A percentile compares a stretch with the other conserved stretches of the same genome.
These are phyloP conservation scores for Brassica juncea DNA, from an alignment of 345 rosid genomes.

Conservation along the genomic window DNA sequence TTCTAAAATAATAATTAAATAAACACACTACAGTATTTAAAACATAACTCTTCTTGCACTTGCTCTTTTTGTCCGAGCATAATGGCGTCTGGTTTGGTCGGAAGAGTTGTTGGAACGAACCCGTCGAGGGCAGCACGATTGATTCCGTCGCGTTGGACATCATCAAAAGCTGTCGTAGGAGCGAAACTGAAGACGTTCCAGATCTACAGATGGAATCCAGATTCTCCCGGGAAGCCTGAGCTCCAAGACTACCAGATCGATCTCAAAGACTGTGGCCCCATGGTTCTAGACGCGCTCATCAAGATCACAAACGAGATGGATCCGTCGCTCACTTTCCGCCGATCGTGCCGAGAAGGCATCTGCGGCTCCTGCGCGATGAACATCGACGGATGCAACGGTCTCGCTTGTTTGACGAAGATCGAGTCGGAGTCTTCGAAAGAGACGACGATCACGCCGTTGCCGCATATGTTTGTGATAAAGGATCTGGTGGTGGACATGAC, in stretches of 20 bases:
- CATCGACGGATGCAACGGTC: slow-evolving; percentile 95
- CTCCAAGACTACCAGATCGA: slow-evolving; percentile 75
- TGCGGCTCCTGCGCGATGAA: slow-evolving; percentile 99
- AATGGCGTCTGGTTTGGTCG: too few species aligned
- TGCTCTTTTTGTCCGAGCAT: too few species aligned
- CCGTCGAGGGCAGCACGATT: too few species aligned
- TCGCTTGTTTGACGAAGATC: slow-evolving; percentile 92
- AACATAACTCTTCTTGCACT: too few species aligned
- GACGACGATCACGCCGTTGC: slow-evolving; percentile 76
- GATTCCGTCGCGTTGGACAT: too few species aligned
- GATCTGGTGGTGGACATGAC: slow-evolving; percentile 98
- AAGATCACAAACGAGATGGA: slow-evolving; percentile 98
- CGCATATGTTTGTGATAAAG: slow-evolving; percentile 96
- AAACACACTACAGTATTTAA: too few species aligned
- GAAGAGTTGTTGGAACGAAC: too few species aligned
- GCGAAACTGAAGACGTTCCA: slow-evolving; percentile 60
- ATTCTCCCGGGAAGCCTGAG: slow-evolving; percentile 73
- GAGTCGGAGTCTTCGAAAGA: slow-evolving; percentile 31
- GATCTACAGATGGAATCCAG: slow-evolving; percentile 96
- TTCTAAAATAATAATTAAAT: too few species aligned
- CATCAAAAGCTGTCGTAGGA: too few species aligned
- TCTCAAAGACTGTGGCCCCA: slow-evolving; percentile 90
- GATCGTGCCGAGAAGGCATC: slow-evolving; percentile 97
- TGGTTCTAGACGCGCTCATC: slow-evolving; percentile 94
- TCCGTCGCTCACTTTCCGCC: slow-evolving; percentile 87